phyloP scores from a whole-genome alignment of 805 yeast species.

The Dipodascus albidus region DNA sequence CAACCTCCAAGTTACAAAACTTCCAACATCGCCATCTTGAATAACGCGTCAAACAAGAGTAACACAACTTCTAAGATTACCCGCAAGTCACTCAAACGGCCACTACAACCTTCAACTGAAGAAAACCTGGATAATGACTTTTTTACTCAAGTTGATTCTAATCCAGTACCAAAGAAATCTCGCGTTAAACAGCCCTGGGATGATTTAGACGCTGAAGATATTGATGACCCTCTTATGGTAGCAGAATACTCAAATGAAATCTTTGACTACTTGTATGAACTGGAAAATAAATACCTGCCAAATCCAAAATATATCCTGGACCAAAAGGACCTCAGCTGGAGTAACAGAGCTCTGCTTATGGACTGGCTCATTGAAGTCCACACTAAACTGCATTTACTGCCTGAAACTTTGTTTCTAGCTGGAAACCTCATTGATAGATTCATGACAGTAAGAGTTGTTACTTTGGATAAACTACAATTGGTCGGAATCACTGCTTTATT shows the following conservation, averaged over 20 bases:
- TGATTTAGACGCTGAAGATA: constrained; percentile 28
- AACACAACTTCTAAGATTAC: neutral
- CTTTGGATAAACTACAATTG: constrained; percentile 70
- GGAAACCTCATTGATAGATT: constrained; percentile 82
- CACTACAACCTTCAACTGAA: neutral
- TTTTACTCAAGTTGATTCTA: neutral
- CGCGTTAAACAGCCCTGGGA: constrained; percentile 12
- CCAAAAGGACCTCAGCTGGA: constrained; percentile 61
- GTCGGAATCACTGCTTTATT: constrained; percentile 78
- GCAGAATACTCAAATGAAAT: constrained; percentile 86
- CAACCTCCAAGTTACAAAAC: neutral
- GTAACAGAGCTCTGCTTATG: constrained; percentile 76
- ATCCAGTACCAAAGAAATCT: neutral
- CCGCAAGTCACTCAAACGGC: neutral
- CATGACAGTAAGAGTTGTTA: constrained; percentile 61
- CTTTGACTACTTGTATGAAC: constrained; percentile 62
- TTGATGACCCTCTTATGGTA: constrained; percentile 57
- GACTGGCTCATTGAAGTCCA: constrained; percentile 94
- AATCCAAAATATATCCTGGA: constrained; percentile 41
- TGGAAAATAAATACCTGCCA: constrained; percentile 68
- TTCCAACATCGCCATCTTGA: neutral
- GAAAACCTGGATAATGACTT: neutral
- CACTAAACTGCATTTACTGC: constrained; percentile 65
- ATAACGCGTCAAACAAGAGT: neutral
- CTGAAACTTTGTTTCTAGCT: constrained; percentile 76